Evolutionary conservation across 192 early-diverging fungal genomes (phyloP).

Genomic region (Backusella mclennaniae): DNA sequence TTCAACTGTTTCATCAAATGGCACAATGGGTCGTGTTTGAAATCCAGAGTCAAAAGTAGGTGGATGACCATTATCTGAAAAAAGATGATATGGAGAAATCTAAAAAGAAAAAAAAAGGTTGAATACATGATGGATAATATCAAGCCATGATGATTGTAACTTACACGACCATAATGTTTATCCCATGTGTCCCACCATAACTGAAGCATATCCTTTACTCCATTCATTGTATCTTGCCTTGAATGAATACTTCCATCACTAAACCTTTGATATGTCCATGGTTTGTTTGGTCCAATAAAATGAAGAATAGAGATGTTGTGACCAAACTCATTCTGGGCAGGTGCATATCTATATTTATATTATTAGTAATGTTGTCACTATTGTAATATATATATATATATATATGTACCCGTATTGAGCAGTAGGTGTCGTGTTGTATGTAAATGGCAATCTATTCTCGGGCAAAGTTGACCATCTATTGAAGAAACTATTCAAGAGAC

Average conservation of each 20-base stretch:
- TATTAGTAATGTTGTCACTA: background rate
- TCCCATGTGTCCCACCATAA: constrained; percentile 78
- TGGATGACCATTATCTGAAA: background rate
- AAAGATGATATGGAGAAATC: constrained; percentile 7
- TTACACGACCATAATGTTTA: constrained; percentile 43
- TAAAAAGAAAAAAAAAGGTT: background rate
- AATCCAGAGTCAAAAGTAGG: background rate
- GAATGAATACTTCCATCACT: constrained; percentile 56
- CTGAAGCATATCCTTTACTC: constrained; percentile 54
- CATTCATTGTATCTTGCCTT: constrained; percentile 44
- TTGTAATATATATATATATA: background rate
- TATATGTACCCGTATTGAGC: constrained; percentile 67
- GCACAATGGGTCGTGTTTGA: constrained; percentile 10
- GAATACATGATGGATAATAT: background rate
- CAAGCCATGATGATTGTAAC: background rate
- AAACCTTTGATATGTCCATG: constrained; percentile 80
- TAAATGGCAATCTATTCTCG: constrained; percentile 78
- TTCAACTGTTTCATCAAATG: constrained; percentile 7
- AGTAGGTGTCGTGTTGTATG: constrained; percentile 86
- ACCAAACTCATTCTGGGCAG: constrained; percentile 78
- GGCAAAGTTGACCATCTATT: constrained; percentile 64
- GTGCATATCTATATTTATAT: constrained; percentile 52
- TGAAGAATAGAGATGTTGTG: constrained; percentile 77
- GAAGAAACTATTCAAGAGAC: constrained; percentile 89
- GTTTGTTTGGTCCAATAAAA: constrained; percentile 88